Evolutionary conservation across 164 flowering plant genomes (phyloP), one percentile per base, ranked within the genome.

Genomic region (Annona squamosa): DNA sequence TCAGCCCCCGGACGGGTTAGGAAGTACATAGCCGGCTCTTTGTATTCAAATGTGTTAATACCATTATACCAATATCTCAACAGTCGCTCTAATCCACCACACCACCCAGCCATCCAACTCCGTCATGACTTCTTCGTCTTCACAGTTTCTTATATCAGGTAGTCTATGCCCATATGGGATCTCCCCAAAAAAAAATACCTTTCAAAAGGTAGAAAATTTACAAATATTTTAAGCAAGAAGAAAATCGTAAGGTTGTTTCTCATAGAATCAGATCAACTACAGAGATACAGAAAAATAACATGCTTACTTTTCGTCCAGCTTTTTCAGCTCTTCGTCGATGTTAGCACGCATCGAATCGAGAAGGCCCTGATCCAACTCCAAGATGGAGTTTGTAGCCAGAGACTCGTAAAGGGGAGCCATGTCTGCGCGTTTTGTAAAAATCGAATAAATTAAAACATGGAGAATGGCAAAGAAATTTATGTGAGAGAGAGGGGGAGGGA

Each of bases 241-340:
- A 16, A 52, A 5, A 16, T 10, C 7, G 59, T 52, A 9, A 2
- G 59, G 13, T 52, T 10, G 10, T 52, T 52, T 52, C 59, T 52
- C 59, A 52, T 9, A 52, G 59, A 52, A 52, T 9, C 10, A 52
- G 59, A 52, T 9, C 9, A 16, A 7, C 9, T 9, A 52, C 9
- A 16, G 59, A 52, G 59, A 52, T 9, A 52, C 59, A 65, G 67
- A 26, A 26, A 65, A 65, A 72, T 70, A 68, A 44, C 17, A 71
- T 66, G 79, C 94, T 88, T 74, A 94, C 98, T 88, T 94, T 72
- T 94, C 98, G 19, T 94, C 94, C 3, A 92, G 82, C 79, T 91
- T 94, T 81, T 86, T 88, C 26, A 92, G 78, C 82, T 90, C 92
- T 13, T 89, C 97, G 3, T 87, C 88, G 67, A 78, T 90, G 79